Base-by-base conservation (phyloP, 2,329 filamentous ascomycete genomes). In the Chaetomiaceae sp. region DNA sequence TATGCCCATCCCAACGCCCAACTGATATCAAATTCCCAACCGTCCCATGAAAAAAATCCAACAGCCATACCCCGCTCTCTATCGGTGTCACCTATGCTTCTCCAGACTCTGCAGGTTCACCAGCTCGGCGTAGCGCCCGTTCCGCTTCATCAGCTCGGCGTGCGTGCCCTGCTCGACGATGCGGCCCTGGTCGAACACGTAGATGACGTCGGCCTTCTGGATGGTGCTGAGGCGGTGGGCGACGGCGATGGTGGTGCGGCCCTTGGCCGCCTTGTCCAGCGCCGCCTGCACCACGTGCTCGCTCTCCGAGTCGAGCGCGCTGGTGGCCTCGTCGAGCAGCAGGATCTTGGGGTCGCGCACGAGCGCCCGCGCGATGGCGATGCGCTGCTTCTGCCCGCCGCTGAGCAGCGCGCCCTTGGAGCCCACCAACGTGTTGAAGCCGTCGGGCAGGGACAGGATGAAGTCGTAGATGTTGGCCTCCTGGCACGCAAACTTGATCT, bases 391-490 rank as follows among this genome's bases (percentile, higher is more conserved):
- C 67, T 97, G 93, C 0, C 91, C 93, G 45, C 93, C 91, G 2
- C 84, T 90, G 14, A 95, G 70, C 62, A 96, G 78, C 14, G 81
- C 77, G 36, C 91, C 93, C 69, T 95, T 95, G 63, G 78, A 86
- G 22, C 93, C 91, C 24, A 95, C 89, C 2, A 90, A 62, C 0
- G 90, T 95, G 59, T 83, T 78, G 69, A 95, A 89, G 14, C 88
- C 89, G 2, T 95, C 88, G 1, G 87, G 88, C 15, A 94, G 72
- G 4, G 86, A 91, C 57, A 87, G 72, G 68, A 95, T 89, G 62
- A 95, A 95, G 59, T 95, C 88, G 67, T 90, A 89, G 54, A 95
- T 95, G 61, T 95, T 95, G 56, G 89, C 86, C 62, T 95, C 88
- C 48, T 84, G 84, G 71, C 89, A 95, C 1, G 87, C 90, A 59